Evolutionary conservation across 73 alveolate genomes (phyloP).

Genomic region (Symbiodinium pilosum): DNA sequence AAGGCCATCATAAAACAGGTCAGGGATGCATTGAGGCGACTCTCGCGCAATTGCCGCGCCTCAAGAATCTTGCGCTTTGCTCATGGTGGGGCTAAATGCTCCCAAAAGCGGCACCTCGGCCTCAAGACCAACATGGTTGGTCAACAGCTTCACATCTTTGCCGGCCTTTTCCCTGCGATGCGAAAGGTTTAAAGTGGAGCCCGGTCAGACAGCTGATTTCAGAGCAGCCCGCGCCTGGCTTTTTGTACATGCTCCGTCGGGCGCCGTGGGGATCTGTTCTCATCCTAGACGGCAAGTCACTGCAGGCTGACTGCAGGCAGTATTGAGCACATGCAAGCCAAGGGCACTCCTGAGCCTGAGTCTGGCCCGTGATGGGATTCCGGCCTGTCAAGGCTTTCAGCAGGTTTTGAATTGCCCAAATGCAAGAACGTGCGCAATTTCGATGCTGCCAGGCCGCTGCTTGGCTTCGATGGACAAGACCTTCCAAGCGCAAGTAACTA

Average conservation of each 20-base stretch:
- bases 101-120: constrained; percentile 15
- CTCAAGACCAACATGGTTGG: constrained; percentile 39
- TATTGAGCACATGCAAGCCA: not conserved
- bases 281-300: constrained; percentile 9
- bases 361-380: constrained; percentile 74
- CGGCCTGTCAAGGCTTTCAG: not conserved
- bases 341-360: not conserved
- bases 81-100: too few species aligned
- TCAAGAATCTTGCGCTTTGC: not conserved
- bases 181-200: not conserved
- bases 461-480: constrained; percentile 58
- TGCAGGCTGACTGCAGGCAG: not conserved
- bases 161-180: constrained; percentile 44
- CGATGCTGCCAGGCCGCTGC: not conserved
- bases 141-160: constrained; percentile 49
- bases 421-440: not conserved
- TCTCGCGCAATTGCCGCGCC: not conserved
- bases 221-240: constrained; percentile 22
- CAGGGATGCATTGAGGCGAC: not conserved
- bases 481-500: not conserved
- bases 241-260: constrained; percentile 57
- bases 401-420: not conserved
- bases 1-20: not conserved
- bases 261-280: not conserved
- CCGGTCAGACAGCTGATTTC: not conserved